These are phyloP conservation scores for Magnolia changhungtana DNA, from an alignment of 164 flowering plant genomes.

Conservation along the genomic window DNA sequence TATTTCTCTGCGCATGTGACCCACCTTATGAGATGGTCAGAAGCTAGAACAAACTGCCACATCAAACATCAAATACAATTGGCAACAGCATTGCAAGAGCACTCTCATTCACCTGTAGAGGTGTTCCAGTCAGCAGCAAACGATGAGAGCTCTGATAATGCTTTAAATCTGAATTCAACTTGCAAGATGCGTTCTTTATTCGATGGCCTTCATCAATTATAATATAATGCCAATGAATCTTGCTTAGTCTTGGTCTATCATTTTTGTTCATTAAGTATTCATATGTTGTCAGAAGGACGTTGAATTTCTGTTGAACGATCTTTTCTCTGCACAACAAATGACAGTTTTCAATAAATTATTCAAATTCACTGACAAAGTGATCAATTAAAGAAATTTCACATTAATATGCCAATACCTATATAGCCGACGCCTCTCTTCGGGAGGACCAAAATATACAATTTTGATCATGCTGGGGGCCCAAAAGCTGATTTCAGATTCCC, in stretches of 20 bases:
- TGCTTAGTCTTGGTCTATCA: conserved; percentile 91
- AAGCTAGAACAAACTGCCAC: background rate
- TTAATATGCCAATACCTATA: conserved; percentile 60
- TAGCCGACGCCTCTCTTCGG: conserved; percentile 85
- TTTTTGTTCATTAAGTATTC: conserved; percentile 98
- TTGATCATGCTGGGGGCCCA: conserved; percentile 88
- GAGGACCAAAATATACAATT: conserved; percentile 92
- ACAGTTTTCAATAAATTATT: background rate
- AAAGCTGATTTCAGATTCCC: conserved; percentile 79
- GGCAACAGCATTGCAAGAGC: background rate
- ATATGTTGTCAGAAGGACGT: conserved; percentile 93
- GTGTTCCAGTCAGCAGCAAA: conserved; percentile 93
- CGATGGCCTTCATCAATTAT: conserved; percentile 97
- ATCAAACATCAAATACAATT: background rate
- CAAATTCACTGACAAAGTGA: background rate
- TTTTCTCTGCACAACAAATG: conserved; percentile 61
- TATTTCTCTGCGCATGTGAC: background rate
- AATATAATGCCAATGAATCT: conserved; percentile 90
- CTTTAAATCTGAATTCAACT: conserved; percentile 88
- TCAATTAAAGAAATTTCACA: conserved; percentile 1
- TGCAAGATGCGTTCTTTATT: conserved; percentile 74
- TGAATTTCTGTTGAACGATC: conserved; percentile 89
- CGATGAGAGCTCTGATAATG: conserved; percentile 83
- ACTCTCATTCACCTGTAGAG: conserved; percentile 61
- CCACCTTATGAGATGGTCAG: background rate